These are phyloP conservation scores for Lonicera japonica DNA, from an alignment of 129 eudicot genomes.

Conservation along the genomic window DNA sequence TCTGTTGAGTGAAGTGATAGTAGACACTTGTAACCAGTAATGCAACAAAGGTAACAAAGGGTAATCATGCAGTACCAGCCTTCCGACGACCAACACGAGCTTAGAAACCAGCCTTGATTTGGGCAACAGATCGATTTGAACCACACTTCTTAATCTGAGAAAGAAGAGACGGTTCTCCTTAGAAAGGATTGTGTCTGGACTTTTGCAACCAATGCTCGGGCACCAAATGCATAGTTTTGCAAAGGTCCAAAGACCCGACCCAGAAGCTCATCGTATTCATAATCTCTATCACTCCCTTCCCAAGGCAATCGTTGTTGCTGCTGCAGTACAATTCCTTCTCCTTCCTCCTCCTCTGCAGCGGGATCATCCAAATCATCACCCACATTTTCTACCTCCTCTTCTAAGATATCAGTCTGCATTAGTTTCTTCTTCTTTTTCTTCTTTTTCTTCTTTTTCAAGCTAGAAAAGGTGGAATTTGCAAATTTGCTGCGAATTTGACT, in stretches of 20 bases:
- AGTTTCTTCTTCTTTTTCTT: conserved; percentile 81
- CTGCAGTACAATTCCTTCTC: conserved; percentile 21
- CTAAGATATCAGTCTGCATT: conserved; percentile 57
- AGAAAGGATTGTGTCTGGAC: conserved; percentile 15
- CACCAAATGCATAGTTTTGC: conserved; percentile 76
- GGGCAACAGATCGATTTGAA: conserved; percentile 14
- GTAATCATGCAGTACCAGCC: conserved; percentile 13
- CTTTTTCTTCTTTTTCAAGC: conserved; percentile 86
- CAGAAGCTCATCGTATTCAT: conserved; percentile 45
- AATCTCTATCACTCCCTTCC: conserved; percentile 36
- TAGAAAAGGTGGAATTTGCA: conserved; percentile 30
- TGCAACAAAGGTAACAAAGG: neutral
- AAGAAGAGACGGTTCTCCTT: conserved; percentile 22
- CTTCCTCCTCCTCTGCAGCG: conserved; percentile 48
- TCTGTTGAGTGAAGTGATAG: neutral
- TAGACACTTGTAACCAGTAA: neutral
- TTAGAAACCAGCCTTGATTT: conserved; percentile 17
- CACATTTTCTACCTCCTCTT: conserved; percentile 57
- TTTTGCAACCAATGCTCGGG: conserved; percentile 56
- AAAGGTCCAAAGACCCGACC: conserved; percentile 73
- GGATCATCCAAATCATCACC: conserved; percentile 56
- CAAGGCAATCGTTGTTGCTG: conserved; percentile 20
- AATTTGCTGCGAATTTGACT: too few relatives aligned
- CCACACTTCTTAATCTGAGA: conserved; percentile 18
- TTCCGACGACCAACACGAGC: conserved; percentile 23